Conservation (phyloP, 192 early-diverging fungal species). For the Coemansia sp. region DNA sequence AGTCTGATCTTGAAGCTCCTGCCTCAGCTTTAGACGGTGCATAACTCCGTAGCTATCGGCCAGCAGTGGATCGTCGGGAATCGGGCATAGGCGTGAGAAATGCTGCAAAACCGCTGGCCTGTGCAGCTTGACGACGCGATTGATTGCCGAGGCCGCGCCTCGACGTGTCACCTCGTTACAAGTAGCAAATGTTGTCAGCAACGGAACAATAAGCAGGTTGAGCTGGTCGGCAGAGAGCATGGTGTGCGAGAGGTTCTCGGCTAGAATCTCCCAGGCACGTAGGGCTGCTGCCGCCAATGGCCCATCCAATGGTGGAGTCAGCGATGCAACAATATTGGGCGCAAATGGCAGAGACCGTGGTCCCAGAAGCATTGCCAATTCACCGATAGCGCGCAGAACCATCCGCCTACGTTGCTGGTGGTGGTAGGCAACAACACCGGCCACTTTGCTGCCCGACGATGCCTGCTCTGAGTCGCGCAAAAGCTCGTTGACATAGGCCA, state of each 20-base stretch:
- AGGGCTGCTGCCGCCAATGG: constrained; percentile 25
- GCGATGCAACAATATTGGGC: constrained; percentile 47
- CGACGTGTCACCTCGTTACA: not conserved
- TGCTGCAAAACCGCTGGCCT: constrained; percentile 16
- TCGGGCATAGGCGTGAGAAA: constrained; percentile 32
- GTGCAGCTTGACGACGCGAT: constrained; percentile 28
- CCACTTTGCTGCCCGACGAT: not conserved
- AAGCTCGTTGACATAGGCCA: constrained; percentile 56
- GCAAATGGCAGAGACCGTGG: constrained; percentile 24
- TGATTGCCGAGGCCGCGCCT: constrained; percentile 25
- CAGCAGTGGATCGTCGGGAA: constrained; percentile 51
- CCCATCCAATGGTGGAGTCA: constrained; percentile 36
- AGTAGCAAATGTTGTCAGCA: constrained; percentile 36
- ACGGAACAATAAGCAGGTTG: constrained; percentile 49
- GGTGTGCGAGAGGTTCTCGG: constrained; percentile 25
- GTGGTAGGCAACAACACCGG: not conserved
- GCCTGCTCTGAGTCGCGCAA: constrained; percentile 27
- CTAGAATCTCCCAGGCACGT: constrained; percentile 36
- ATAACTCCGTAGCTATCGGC: constrained; percentile 16
- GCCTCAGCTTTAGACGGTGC: constrained; percentile 7
- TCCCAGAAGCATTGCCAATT: constrained; percentile 37
- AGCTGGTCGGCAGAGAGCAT: constrained; percentile 38
- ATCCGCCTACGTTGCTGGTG: constrained; percentile 19
- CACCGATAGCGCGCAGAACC: constrained; percentile 44
- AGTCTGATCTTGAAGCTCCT: constrained; percentile 22